These are phyloP conservation scores for Penicillium sp. DNA, from an alignment of 2,329 filamentous ascomycete genomes.

Conservation along the genomic window DNA sequence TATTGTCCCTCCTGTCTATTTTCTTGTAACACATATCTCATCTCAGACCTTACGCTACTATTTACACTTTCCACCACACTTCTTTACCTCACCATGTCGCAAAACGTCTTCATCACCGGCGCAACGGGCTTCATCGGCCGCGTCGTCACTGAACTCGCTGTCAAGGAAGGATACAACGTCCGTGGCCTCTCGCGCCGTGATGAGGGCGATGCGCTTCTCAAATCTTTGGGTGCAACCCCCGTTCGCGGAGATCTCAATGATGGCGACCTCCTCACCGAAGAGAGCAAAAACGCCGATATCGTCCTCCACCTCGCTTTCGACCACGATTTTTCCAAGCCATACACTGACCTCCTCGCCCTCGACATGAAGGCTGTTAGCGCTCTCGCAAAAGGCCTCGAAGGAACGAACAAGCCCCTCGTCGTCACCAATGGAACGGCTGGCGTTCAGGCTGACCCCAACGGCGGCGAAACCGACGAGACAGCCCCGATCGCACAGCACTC, in stretches of 20 bases:
- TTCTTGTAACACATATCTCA: background rate
- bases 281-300: slow-evolving; percentile 41
- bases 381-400: slow-evolving; percentile 40
- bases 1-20: background rate
- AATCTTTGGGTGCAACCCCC: slow-evolving; percentile 37
- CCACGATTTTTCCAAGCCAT: slow-evolving; percentile 46
- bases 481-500: slow-evolving; percentile 22
- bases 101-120: slow-evolving; percentile 48
- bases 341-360: slow-evolving; percentile 27
- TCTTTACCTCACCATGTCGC: slow-evolving; percentile 12
- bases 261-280: slow-evolving; percentile 35
- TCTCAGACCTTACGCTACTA: background rate
- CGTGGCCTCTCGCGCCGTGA: slow-evolving; percentile 48
- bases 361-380: slow-evolving; percentile 45
- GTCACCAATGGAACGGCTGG: slow-evolving; percentile 44
- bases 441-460: slow-evolving; percentile 31
- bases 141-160: slow-evolving; percentile 45
- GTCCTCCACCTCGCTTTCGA: slow-evolving; percentile 51
- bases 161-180: slow-evolving; percentile 47
- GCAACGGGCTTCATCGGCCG: slow-evolving; percentile 51
- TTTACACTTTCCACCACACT: background rate
- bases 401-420: slow-evolving; percentile 41
- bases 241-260: slow-evolving; percentile 44
- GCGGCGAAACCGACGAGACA: slow-evolving; percentile 35
- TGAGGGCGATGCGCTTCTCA: slow-evolving; percentile 33